phyloP scores from a whole-genome alignment of 768 basidiomycete genomes.

The Mrakia blollopis region DNA sequence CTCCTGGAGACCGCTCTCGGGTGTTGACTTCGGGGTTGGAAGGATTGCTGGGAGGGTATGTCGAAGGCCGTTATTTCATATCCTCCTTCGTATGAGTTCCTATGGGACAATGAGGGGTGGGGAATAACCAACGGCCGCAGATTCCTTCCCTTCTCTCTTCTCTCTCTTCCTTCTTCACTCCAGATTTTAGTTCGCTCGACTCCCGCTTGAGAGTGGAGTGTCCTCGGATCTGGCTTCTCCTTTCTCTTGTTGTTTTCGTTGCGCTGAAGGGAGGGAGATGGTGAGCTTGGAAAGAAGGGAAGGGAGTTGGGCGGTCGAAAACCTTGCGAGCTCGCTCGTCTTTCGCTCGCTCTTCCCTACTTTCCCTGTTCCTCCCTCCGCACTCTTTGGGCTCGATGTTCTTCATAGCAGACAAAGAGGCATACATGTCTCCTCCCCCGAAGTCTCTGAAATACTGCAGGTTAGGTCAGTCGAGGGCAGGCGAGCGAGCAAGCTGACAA shows the following conservation, averaged over 20 bases:
- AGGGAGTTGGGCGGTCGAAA: neutral
- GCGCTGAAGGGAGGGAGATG: neutral
- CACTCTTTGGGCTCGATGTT: neutral
- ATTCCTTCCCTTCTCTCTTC: neutral
- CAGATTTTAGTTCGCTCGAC: neutral
- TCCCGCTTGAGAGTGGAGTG: neutral
- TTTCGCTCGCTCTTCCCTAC: neutral
- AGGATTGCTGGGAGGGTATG: neutral
- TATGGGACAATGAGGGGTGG: conserved; percentile 20
- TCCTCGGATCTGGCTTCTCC: neutral
- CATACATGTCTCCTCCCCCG: neutral
- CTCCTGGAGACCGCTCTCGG: conserved; percentile 22
- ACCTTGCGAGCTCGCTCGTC: neutral
- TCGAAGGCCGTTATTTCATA: conserved; percentile 18
- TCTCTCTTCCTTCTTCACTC: neutral
- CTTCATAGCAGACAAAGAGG: neutral
- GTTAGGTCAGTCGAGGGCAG: too few species aligned
- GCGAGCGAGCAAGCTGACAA: too few species aligned
- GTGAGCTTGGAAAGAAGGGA: neutral
- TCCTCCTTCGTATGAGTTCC: conserved; percentile 1
- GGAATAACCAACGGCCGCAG: conserved; percentile 21
- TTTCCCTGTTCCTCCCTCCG: neutral
- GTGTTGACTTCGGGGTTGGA: conserved; percentile 22
- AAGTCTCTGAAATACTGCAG: too few species aligned
- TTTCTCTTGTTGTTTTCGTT: neutral